Base-by-base conservation (phyloP, 1,284 basidiomycete genomes). In the Apiotrichum mycotoxinovorans region DNA sequence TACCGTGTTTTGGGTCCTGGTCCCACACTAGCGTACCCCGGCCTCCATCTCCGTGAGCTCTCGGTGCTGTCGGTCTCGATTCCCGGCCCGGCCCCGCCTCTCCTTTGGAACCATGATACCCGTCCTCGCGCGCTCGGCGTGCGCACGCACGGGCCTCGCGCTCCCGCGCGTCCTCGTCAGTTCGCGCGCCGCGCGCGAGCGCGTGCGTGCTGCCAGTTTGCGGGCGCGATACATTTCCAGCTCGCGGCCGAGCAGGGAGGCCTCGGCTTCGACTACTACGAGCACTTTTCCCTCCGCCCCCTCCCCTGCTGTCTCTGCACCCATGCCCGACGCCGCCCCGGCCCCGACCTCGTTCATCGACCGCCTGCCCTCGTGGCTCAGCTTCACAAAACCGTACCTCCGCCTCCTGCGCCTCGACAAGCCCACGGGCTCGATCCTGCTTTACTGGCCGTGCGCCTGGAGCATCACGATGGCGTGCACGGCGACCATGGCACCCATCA, bases 381-480 rank as follows among this genome's bases (percentile, higher is more conserved):
- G 56, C 14, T 53, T 54, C 15, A 65, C 68, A 4, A 72, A 69
- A 56, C 94, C 95, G 2, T 98, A 97, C 75, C 69, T 94, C 9
- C 85, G 88, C 68, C 81, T 98, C 25, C 88, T 87, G 48, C 84
- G 95, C 52, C 82, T 95, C 51, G 93, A 98, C 80, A 98, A 97
- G 72, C 95, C 96, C 14, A 97, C 95, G 63, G 95, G 95, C 22
- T 91, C 91, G 0, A 80, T 94, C 58, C 79, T 98, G 7, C 81
- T 98, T 14, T 96, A 87, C 74, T 94, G 91, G 81, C 95, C 95
- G 1, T 97, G 95, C 73, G 94, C 92, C 14, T 97, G 93, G 91
- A 90, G 90, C 11, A 94, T 97, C 66, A 91, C 91, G 1, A 92
- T 97, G 87, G 91, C 91, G 0, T 86, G 89, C 2, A 91, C 91